Base-by-base conservation (phyloP, 1,139 yeast species). In the Arxiozyma slooffiae region DNA sequence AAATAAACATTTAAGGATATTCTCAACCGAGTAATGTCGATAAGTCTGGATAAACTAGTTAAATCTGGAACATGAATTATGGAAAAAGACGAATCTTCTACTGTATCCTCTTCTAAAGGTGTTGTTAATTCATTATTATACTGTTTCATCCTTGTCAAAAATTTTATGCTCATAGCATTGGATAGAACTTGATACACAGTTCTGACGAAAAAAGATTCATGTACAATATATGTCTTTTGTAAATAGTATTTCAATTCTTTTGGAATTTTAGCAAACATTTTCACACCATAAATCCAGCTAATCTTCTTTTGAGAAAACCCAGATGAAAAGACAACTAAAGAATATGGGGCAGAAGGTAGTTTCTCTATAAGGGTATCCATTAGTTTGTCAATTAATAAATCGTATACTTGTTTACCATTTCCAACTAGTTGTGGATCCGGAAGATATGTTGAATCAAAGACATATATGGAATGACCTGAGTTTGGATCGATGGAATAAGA, bases 121-220 rank as follows among this genome's bases (percentile, higher is more conserved):
- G 45, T 24, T 5, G 36, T 18, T 9, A 38, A 26, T 14, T 38
- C 42, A n/a, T 30, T 38, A 11, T 38, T 46, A 38, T 48, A 46
- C 24, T 38, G 49, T 4, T 46, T 50, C 24, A 46, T 30, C 17
- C 38, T 51, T 6, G 56, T 63, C 47, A 71, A 58, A 56, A 74
- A 71, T 55, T 77, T 72, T 52, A 76, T 68, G 48, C 75, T 74
- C 59, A 80, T 72, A 2, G 81, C 75, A 59, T 84, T 85, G 53
- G 81, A 74, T 53, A 87, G 70, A 49, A 88, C 78, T 52, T 87
- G 92, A 21, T 87, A 78, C 38, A 89, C 76, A 0, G 96, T 84
- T 59, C 89, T 80, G 18, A 88, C 79, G 70, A 92, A 79, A 92
- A 96, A 89, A 49, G 87, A 84, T 60, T 90, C 97, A 67, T 92